Evolutionary conservation across 1,284 basidiomycete species (phyloP).

Genomic region (Irpex sp.): DNA sequence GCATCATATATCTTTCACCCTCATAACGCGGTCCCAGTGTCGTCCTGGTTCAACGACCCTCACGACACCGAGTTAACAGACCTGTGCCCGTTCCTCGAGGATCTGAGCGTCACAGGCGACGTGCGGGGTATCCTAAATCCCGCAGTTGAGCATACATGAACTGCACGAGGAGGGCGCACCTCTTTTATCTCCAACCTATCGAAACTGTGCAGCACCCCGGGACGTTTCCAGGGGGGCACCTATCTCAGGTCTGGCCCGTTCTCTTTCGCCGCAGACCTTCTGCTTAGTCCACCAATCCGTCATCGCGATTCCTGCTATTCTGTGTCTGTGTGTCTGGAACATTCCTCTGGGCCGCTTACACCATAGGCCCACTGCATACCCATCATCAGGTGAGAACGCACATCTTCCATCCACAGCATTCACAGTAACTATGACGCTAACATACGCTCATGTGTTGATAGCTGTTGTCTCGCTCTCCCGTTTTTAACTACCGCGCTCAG

Average conservation of each 20-base stretch:
- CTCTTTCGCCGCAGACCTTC: not conserved
- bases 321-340: not conserved
- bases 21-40: conserved; percentile 97
- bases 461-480: not conserved
- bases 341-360: not conserved
- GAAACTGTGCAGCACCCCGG: not conserved
- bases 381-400: not conserved
- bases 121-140: conserved; percentile 90
- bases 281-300: not conserved
- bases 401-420: not conserved
- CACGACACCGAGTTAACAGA: conserved; percentile 97
- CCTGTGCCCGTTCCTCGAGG: conserved; percentile 88
- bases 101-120: conserved; percentile 82
- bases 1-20: conserved; percentile 99
- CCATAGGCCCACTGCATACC: not conserved
- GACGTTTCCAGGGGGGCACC: not conserved
- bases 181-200: not conserved
- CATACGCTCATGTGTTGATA: not conserved
- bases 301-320: not conserved
- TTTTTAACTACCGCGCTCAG: not conserved
- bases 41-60: conserved; percentile 98
- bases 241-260: not conserved
- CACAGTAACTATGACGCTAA: not conserved
- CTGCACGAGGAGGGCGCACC: not conserved
- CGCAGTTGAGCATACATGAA: conserved; percentile 44